Evolutionary conservation across 1,139 yeast species (phyloP), one percentile per base, ranked within the genome.

Genomic region (Pichia sp.): DNA sequence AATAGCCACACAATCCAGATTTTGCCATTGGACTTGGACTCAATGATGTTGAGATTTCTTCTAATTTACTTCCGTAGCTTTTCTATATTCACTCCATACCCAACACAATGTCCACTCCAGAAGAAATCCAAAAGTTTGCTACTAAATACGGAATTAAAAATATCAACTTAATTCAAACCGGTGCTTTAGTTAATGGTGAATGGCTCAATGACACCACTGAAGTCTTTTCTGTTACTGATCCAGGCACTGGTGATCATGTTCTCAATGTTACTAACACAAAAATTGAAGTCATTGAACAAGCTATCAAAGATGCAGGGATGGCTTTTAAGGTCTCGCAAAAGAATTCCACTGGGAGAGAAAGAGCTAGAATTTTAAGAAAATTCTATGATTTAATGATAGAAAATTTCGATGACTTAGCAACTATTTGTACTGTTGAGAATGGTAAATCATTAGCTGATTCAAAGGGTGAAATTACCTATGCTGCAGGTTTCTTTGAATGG

Each of bases 401-500:
- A 53, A 82, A 88, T 64, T 69, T 71, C 46, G 87, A 83, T 15
- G 96, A 88, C 63, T 72, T 89, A 54, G 95, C 92, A 23, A 77
- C 69, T 56, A 67, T 89, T 50, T 71, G 86, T 49, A 79, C 90
- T 7, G 72, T 83, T 71, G 97, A 89, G 66, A 89, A 88, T 64
- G 96, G 97, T 53, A 89, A 89, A 66, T 79, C 95, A 3, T 67
- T 79, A 45, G 72, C 80, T 16, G 96, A 89, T 65, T 83, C 95
- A 8, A 63, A 71, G 42, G 95, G 94, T 44, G 96, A 89, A 65
- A 74, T 88, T 40, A 73, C 70, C 48, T 84, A 85, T 58, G 88
- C 87, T 35, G 88, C 95, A 2, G 75, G 85, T 7, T 88, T 84
- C 65, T 82, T 86, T 56, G 89, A 86, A 61, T 89, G 96, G 96